These are phyloP conservation scores for Tolypocladium inflatum DNA, from an alignment of 2,329 filamentous ascomycete genomes.

Conservation along the genomic window DNA sequence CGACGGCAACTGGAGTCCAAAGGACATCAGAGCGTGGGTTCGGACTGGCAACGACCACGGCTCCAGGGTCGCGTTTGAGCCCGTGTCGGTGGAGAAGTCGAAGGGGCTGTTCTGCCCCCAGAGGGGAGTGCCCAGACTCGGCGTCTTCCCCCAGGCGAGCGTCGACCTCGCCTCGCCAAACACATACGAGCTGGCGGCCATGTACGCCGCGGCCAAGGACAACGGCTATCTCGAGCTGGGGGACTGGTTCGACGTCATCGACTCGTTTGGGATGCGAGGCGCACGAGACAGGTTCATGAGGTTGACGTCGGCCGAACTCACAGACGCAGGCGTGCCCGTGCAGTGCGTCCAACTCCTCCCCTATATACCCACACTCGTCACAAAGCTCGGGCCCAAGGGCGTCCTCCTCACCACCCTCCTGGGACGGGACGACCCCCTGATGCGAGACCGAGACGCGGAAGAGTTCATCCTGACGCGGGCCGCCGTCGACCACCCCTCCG, in stretches of 20 bases:
- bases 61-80: slow-evolving; percentile 69
- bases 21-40: slow-evolving; percentile 59
- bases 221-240: slow-evolving; percentile 58
- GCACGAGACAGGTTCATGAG: slow-evolving; percentile 63
- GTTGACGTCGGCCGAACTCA: slow-evolving; percentile 57
- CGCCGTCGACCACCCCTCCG: slow-evolving; percentile 36
- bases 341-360: slow-evolving; percentile 78
- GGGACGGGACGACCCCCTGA: slow-evolving; percentile 52
- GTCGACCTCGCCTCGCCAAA: slow-evolving; percentile 78
- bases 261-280: slow-evolving; percentile 67
- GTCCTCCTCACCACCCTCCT: slow-evolving; percentile 70
- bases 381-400: slow-evolving; percentile 70
- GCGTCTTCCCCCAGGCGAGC: slow-evolving; percentile 50
- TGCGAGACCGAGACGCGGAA: slow-evolving; percentile 52
- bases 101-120: slow-evolving; percentile 51
- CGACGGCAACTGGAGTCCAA: slow-evolving; percentile 75
- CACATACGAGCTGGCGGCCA: slow-evolving; percentile 66
- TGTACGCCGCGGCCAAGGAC: slow-evolving; percentile 62
- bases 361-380: slow-evolving; percentile 75
- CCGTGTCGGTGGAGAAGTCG: slow-evolving; percentile 77
- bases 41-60: slow-evolving; percentile 44
- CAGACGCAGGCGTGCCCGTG: slow-evolving; percentile 74
- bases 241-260: slow-evolving; percentile 72
- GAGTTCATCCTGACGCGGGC: slow-evolving; percentile 64
- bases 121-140: slow-evolving; percentile 27